Conservation (phyloP, 78 protist species). For the Dictyostelium capitatum region DNA sequence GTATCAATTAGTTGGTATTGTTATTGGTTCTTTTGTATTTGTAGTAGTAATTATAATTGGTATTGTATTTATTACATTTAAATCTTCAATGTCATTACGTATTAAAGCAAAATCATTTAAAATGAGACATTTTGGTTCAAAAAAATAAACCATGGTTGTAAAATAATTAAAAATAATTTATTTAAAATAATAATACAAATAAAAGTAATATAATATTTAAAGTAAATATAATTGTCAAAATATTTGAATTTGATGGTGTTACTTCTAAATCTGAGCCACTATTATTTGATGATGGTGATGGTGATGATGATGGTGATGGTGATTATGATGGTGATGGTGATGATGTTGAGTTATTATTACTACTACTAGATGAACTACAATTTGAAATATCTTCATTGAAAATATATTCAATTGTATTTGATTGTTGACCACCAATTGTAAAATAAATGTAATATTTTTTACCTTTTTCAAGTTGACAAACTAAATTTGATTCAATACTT, state of each 20-base stretch:
- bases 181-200: no score
- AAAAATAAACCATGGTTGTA: no score
- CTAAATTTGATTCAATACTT: background rate
- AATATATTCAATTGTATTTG: background rate
- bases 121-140: no score
- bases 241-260: no score
- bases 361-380: background rate
- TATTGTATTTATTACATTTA: background rate
- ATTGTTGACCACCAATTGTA: conserved; percentile 1
- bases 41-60: background rate
- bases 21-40: background rate
- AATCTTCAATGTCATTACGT: no score
- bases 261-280: no score
- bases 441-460: background rate
- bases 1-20: conserved; percentile 1
- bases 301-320: background rate
- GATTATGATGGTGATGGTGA: background rate
- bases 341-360: background rate
- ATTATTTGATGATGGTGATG: background rate
- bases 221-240: no score
- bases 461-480: background rate
- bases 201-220: no score
- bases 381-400: background rate
- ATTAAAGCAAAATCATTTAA: no score
- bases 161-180: no score